A percentile compares a stretch with the other conserved stretches of the same genome.
Conservation (phyloP, 164 flowering plant genomes). For the Vitis labrusca region DNA sequence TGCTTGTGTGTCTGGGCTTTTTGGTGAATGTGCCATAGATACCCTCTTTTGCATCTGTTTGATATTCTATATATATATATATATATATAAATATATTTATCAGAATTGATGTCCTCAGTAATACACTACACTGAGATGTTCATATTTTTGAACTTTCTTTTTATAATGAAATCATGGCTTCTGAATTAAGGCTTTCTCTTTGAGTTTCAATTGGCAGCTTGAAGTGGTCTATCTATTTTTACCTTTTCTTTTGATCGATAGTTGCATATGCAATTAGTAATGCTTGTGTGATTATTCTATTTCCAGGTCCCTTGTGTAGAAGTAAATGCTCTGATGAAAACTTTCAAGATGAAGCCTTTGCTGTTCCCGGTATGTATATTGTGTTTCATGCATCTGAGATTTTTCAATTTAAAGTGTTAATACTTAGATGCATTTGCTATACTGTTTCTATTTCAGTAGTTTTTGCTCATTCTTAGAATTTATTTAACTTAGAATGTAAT, state of each 20-base stretch:
- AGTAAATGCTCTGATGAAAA: slow-evolving; percentile 90
- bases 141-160: background rate
- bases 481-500: no score
- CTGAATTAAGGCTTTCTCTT: background rate
- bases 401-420: background rate
- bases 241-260: slow-evolving; percentile 1
- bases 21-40: no score
- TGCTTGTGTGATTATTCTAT: slow-evolving; percentile 2
- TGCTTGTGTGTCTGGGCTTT: no score
- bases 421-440: background rate
- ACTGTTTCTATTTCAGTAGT: background rate
- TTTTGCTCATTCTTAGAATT: background rate
- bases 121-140: background rate
- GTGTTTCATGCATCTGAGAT: background rate
- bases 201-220: slow-evolving; percentile 7
- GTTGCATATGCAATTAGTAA: slow-evolving; percentile 7
- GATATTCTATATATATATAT: no score
- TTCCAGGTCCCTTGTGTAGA: slow-evolving; percentile 91
- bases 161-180: background rate
- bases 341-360: slow-evolving; percentile 92
- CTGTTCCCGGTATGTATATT: slow-evolving; percentile 73
- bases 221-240: background rate
- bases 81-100: no score
- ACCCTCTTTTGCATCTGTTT: no score
- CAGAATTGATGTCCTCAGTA: no score